Percentiles rank a stretch among this genome's conserved stretches.
Evolutionary conservation across 176 grass and related monocot species (phyloP).

Genomic region (Urochloa ruziziensis): DNA sequence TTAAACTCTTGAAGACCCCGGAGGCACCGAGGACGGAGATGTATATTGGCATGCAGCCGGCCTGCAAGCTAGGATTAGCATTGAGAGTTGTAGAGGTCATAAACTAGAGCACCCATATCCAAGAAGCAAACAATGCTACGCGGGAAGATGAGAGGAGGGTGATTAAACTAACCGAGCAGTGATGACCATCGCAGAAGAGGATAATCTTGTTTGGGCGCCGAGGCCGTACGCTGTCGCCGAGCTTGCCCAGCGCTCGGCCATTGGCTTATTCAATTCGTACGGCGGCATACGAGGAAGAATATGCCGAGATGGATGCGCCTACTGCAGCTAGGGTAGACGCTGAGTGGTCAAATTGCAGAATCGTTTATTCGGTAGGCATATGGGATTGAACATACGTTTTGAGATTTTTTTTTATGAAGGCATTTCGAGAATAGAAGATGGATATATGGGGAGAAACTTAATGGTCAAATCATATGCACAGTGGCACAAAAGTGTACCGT

Average conservation of each 20-base stretch:
- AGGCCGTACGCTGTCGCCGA: neutral
- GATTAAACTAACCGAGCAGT: neutral
- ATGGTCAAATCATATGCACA: no score
- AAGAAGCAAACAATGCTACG: neutral
- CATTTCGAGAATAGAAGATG: no score
- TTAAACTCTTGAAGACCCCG: neutral
- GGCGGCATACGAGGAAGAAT: conserved; percentile 29
- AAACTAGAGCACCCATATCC: neutral
- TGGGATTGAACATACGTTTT: no score
- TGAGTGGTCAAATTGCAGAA: no score
- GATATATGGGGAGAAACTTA: neutral
- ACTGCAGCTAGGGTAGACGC: no score
- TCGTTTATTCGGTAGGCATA: no score
- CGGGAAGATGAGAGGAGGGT: neutral
- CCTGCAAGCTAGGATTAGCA: neutral
- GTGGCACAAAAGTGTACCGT: no score
- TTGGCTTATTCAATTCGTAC: neutral
- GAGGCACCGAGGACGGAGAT: neutral
- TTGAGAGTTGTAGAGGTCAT: neutral
- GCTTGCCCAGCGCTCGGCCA: neutral
- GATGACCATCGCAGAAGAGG: neutral
- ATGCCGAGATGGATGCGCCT: conserved; percentile 11
- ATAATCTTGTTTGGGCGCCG: conserved; percentile 21
- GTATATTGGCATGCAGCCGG: neutral
- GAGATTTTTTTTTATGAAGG: no score